These are phyloP conservation scores for Apiospora malaysiana DNA, from an alignment of 2,329 filamentous ascomycete species.

Conservation along the genomic window DNA sequence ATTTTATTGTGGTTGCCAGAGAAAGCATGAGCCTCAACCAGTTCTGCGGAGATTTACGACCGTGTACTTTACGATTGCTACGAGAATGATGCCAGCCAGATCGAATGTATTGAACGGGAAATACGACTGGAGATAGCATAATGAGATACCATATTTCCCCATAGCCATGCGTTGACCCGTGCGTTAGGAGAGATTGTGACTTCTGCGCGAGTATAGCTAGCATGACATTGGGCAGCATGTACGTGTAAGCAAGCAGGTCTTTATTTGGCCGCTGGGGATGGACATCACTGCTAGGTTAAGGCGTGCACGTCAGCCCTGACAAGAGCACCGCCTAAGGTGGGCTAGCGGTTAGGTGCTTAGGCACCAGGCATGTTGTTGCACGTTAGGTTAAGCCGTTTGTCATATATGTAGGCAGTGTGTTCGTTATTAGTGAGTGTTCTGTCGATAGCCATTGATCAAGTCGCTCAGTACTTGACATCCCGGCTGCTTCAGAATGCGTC, in stretches of 20 bases:
- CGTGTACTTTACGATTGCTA: background rate
- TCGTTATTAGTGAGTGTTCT: too few species aligned
- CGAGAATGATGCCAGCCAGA: background rate
- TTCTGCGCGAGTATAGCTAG: background rate
- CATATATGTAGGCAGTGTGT: too few species aligned
- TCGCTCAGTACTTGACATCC: too few species aligned
- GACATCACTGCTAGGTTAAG: too few species aligned
- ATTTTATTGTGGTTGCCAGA: background rate
- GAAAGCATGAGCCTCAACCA: background rate
- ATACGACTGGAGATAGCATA: background rate
- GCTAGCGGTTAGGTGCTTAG: background rate
- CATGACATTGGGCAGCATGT: constrained; percentile 14
- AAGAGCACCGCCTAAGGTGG: background rate
- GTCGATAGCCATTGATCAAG: too few species aligned
- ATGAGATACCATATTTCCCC: constrained; percentile 1
- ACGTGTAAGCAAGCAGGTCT: background rate
- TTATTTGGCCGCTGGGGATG: background rate
- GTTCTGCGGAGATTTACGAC: background rate
- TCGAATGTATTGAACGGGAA: background rate
- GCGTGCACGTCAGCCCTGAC: constrained; percentile 1
- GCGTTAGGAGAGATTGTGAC: background rate
- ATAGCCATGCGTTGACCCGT: background rate
- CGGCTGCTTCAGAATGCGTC: too few species aligned
- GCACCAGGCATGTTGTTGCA: background rate
- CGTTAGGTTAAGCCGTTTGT: too few species aligned